Percentiles rank a stretch among this genome's conserved stretches.
These are phyloP conservation scores for Coniella vitis DNA, from an alignment of 2,329 filamentous ascomycete genomes.

Conservation along the genomic window DNA sequence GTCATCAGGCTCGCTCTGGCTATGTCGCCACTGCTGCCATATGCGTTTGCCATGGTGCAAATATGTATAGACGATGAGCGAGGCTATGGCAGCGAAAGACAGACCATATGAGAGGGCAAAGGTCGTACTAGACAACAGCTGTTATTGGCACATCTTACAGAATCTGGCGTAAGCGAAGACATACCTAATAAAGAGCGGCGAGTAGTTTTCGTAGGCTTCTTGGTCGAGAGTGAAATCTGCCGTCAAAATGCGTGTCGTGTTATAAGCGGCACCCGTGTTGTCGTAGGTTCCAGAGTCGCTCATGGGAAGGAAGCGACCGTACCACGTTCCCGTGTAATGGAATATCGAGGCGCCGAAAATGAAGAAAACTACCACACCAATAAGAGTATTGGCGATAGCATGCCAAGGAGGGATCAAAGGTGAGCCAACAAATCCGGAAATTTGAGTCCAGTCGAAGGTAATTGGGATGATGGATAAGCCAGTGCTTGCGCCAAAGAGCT, in stretches of 20 bases:
- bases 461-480: conserved; percentile 64
- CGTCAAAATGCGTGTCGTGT: conserved; percentile 57
- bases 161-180: conserved; percentile 27
- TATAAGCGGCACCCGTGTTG: conserved; percentile 58
- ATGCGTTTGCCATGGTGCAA: conserved; percentile 63
- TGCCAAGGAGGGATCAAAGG: conserved; percentile 67
- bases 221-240: conserved; percentile 55
- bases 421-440: conserved; percentile 60
- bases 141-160: too few relatives aligned
- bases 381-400: conserved; percentile 65
- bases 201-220: conserved; percentile 59
- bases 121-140: conserved; percentile 47
- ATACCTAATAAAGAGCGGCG: conserved; percentile 53
- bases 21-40: conserved; percentile 54
- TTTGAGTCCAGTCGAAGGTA: conserved; percentile 71
- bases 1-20: conserved; percentile 53
- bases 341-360: conserved; percentile 52
- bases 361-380: conserved; percentile 60
- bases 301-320: conserved; percentile 58
- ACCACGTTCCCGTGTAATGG: conserved; percentile 62
- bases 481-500: conserved; percentile 63
- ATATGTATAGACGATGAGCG: conserved; percentile 61
- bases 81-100: conserved; percentile 64
- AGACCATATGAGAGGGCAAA: conserved; percentile 65
- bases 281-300: conserved; percentile 66